Conservation (phyloP, 208 protist species). For the Trypanosoma avium region DNA sequence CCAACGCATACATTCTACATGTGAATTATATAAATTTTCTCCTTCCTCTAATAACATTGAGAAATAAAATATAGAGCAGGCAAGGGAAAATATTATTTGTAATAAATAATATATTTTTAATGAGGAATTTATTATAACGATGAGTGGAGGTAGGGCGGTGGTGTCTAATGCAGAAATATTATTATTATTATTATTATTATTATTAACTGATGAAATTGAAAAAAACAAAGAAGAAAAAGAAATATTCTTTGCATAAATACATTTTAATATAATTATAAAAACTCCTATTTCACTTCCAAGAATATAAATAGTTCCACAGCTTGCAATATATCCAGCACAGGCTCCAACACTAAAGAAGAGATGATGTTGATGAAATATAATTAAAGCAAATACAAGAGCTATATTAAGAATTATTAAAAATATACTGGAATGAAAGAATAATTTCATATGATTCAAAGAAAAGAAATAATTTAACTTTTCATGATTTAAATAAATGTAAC, state of each 20-base stretch:
- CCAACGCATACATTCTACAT: conserved; percentile 57
- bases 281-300: conserved; percentile 20
- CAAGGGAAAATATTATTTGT: conserved; percentile 36
- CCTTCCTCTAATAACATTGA: conserved; percentile 54
- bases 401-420: conserved; percentile 29
- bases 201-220: background rate
- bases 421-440: background rate
- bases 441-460: no score
- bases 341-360: conserved; percentile 32
- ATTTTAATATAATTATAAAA: background rate
- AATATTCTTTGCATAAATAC: background rate
- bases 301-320: conserved; percentile 31
- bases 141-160: conserved; percentile 4
- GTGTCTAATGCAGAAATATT: background rate
- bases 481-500: background rate
- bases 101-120: conserved; percentile 16
- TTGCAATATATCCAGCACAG: conserved; percentile 31
- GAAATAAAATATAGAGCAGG: conserved; percentile 45
- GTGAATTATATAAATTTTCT: conserved; percentile 40
- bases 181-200: background rate
- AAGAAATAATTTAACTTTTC: no score
- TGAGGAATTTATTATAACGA: background rate
- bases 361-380: conserved; percentile 34
- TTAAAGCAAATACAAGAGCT: conserved; percentile 15
- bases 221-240: background rate